Percentiles rank a stretch among this genome's conserved stretches.
These are phyloP conservation scores for Tylopilus sp. DNA, from an alignment of 768 basidiomycete genomes.

Conservation along the genomic window DNA sequence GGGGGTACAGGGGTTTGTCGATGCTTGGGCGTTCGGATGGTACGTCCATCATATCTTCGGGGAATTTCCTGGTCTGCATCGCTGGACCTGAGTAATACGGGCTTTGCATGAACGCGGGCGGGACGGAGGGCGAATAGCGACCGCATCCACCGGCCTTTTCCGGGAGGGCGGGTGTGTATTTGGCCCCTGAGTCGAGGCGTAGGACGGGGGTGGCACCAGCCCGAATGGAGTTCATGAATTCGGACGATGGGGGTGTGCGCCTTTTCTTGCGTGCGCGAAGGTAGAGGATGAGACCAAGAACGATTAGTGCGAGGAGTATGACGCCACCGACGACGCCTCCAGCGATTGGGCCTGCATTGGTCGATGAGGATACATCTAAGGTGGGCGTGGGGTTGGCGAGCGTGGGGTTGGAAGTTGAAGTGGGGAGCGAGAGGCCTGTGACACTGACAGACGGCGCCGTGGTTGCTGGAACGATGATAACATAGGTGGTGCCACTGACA, in stretches of 20 bases:
- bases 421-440: too few relatives aligned
- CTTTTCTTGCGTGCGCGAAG: constrained; percentile 39
- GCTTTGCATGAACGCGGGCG: constrained; percentile 11
- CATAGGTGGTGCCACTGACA: too few relatives aligned
- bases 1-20: constrained; percentile 23
- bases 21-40: constrained; percentile 14
- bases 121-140: not conserved
- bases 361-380: not conserved
- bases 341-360: constrained; percentile 44
- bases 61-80: constrained; percentile 9
- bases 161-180: constrained; percentile 8
- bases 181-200: constrained; percentile 25
- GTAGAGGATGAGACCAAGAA: constrained; percentile 36
- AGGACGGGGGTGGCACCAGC: constrained; percentile 23
- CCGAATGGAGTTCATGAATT: constrained; percentile 42
- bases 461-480: too few relatives aligned
- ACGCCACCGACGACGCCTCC: constrained; percentile 53
- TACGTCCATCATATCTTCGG: constrained; percentile 14
- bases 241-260: constrained; percentile 55
- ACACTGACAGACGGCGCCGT: too few relatives aligned
- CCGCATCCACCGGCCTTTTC: constrained; percentile 14
- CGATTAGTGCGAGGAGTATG: constrained; percentile 35
- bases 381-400: not conserved
- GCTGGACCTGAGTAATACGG: constrained; percentile 11
- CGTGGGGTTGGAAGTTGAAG: not conserved